Evolutionary conservation across 176 grass and related monocot species (phyloP), one percentile per base, ranked within the genome.

Genomic region (Carex parvula): DNA sequence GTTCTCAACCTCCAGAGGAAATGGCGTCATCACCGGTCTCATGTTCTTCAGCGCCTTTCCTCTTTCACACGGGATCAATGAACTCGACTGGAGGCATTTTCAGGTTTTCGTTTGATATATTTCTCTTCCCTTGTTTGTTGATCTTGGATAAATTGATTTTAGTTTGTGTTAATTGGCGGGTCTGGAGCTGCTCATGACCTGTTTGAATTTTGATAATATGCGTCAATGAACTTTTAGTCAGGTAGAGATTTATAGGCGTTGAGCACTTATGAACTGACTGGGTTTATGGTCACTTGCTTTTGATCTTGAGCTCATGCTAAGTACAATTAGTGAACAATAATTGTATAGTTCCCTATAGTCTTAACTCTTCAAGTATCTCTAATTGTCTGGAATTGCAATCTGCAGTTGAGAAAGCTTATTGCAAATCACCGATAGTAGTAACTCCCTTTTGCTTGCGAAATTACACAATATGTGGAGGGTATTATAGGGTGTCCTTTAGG

Each of bases 11-110:
- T 9, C 8, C 44, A 95, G 85, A 91, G 91, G 89, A 67, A 98
- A 95, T 68, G 95, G 92, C 57, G 86, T 92, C 84, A 32, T 90
- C 84, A 93, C 91, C 32, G 87, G 90, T 53, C 35, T 95, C 86
- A 90, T 93, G 48, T 95, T 91, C 30, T 95, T 98, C 59, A 89
- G 89, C 58, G 87, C 85, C 26, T 18, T 93, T 46, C 64, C 82
- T 17, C 92, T 98, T 32, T 91, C 81, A 6, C 89, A 93, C 54
- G 89, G 91, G 54, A 98, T 94, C 86, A 89, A 80, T 79, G 91
- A 93, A 85, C 84, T 89, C 74, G 84, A 94, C 52, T 81, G 92
- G 7, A 87, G 86, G 42, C 86, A 93, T 70, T 98, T 21, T 84
- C 85, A 98, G 95, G 92, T 94, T 12, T 55, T 22, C 13, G 67